Evolutionary conservation across 2,329 filamentous ascomycete species (phyloP).

Genomic region (Talaromyces funiculosus): DNA sequence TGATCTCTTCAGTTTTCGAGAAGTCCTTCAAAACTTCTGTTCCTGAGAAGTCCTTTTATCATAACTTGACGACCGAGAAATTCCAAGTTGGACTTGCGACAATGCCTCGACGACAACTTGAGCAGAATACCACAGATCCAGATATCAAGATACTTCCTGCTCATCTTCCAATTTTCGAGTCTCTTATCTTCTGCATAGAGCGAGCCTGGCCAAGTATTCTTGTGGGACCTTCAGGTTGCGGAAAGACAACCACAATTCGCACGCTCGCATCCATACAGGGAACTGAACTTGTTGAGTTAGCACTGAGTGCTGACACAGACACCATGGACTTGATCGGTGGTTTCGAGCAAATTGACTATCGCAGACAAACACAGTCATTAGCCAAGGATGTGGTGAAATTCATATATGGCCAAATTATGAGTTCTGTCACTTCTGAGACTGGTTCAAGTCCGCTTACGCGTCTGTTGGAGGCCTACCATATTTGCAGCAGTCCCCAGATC

Average conservation of each 20-base stretch:
- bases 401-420: conserved; percentile 42
- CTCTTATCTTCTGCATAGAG: conserved; percentile 78
- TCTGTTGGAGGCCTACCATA: conserved; percentile 30
- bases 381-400: conserved; percentile 50
- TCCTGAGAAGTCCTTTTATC: conserved; percentile 59
- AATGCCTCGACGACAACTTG: conserved; percentile 52
- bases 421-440: conserved; percentile 23
- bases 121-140: conserved; percentile 32
- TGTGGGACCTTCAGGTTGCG: conserved; percentile 76
- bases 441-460: conserved; percentile 18
- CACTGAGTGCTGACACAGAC: conserved; percentile 91
- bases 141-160: conserved; percentile 31
- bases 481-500: conserved; percentile 24
- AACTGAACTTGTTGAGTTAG: conserved; percentile 70
- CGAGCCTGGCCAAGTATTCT: conserved; percentile 85
- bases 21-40: conserved; percentile 53
- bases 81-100: conserved; percentile 76
- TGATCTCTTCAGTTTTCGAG: conserved; percentile 62
- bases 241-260: conserved; percentile 75
- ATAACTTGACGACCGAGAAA: conserved; percentile 60
- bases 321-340: conserved; percentile 96
- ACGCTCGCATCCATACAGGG: conserved; percentile 76
- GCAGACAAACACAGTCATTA: conserved; percentile 63
- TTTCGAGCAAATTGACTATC: conserved; percentile 87
- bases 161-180: conserved; percentile 68